These are phyloP conservation scores for Cydonia oblonga DNA, from an alignment of 331 rosid genomes.

Conservation along the genomic window DNA sequence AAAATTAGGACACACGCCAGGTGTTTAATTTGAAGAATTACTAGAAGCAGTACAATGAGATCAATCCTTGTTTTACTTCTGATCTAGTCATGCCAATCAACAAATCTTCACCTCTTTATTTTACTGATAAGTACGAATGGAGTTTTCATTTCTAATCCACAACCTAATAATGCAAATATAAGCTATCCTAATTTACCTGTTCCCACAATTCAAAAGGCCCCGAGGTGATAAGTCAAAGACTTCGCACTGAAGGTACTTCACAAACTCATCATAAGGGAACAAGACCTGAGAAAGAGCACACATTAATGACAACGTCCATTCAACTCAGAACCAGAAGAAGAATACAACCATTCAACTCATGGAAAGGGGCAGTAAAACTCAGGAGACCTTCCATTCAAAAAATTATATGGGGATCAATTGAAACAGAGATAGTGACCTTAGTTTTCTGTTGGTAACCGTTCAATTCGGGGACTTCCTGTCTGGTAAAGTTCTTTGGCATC, in stretches of 20 bases:
- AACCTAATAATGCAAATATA: background rate
- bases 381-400: background rate
- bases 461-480: slow-evolving; percentile 20
- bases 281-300: slow-evolving; percentile 43
- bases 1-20: background rate
- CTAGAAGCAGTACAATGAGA: background rate
- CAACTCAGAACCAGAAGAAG: background rate
- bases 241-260: slow-evolving; percentile 51
- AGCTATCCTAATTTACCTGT: slow-evolving; percentile 41
- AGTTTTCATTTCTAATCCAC: background rate
- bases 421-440: slow-evolving; percentile 32
- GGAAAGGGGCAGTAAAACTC: background rate
- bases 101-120: background rate
- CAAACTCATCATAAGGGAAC: slow-evolving; percentile 75
- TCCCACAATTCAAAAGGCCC: slow-evolving; percentile 76
- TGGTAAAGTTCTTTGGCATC: slow-evolving; percentile 33
- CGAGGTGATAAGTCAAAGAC: slow-evolving; percentile 56
- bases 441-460: slow-evolving; percentile 31
- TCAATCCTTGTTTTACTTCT: background rate
- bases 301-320: background rate
- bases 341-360: background rate
- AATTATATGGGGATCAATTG: background rate
- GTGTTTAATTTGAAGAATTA: too few relatives aligned
- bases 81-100: background rate
- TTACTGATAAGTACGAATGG: background rate